Evolutionary conservation across 2,329 filamentous ascomycete genomes (phyloP), one percentile per base, ranked within the genome.

Genomic region (Penicillium sp.): DNA sequence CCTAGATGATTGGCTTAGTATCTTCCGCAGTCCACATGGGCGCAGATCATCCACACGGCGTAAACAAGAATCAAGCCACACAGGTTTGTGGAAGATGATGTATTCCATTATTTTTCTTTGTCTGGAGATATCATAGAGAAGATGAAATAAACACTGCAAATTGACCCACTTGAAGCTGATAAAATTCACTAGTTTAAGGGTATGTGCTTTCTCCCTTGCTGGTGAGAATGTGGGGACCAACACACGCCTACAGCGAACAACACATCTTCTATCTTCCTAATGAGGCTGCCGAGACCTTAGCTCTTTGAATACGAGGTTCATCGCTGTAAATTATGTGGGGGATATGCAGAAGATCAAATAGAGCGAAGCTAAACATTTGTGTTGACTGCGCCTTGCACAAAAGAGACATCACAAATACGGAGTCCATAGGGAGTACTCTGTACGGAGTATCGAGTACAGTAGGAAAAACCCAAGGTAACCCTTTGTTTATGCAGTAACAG

Each of bases 11-110:
- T 51, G 53, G 53, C 19, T 10, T 25, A 44, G 9, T 30, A 36
- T 35, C 16, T 3, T 45, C 38, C 11, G 25, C 3, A 26, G 11
- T 51, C 53, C 53, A 51, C 53, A 55, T 51, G 40, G 52, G 19
- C 22, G 53, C 47, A 40, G 47, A 55, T 55, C 53, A 45, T 41
- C 30, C 35, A 55, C 40, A 31, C 17, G 22, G 41, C 41, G 41
- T 38, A 50, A 55, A 55, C 53, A 51, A 55, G 47, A 51, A 17
- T 45, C 19, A 55, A 51, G 47, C 47, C 53, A 55, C 35, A 35
- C 31, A 40, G 26, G 7, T n/a, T 25, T n/a, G 17, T 47, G 36
- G 26, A 11, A 45, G 45, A 45, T 55, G 53, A 55, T 55, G 28
- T 35, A 35, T 41, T 35, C 22, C 28, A 22, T 17, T 22, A n/a